These are phyloP conservation scores for Alternaria conjuncta DNA, from an alignment of 2,329 filamentous ascomycete genomes.

Conservation along the genomic window DNA sequence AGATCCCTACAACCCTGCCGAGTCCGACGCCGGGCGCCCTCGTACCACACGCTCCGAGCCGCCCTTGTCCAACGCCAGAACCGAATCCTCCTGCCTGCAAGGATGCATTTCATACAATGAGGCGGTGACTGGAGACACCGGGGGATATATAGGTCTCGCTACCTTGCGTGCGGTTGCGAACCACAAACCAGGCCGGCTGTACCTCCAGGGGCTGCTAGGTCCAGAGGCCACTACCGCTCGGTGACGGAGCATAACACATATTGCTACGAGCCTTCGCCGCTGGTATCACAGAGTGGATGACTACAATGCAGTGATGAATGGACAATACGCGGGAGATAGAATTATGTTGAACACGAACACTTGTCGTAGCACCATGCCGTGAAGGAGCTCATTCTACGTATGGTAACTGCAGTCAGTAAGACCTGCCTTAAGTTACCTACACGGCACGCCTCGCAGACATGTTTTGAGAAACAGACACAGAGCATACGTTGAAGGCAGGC, in stretches of 20 bases:
- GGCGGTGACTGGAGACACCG: not conserved
- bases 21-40: not conserved
- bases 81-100: not conserved
- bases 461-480: not conserved
- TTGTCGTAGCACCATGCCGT: not conserved
- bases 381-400: not conserved
- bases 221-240: not conserved
- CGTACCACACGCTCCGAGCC: not conserved
- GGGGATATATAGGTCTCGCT: not conserved
- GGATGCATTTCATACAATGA: too few relatives aligned
- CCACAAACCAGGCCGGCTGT: not conserved
- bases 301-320: not conserved
- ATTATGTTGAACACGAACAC: not conserved
- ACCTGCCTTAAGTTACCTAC: not conserved
- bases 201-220: not conserved
- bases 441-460: accelerated
- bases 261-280: not conserved
- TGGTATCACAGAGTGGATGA: not conserved
- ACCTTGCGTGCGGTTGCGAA: not conserved
- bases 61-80: not conserved
- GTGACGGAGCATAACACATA: not conserved
- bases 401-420: not conserved
- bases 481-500: not conserved
- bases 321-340: not conserved
- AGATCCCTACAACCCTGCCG: too few relatives aligned